phyloP scores from a whole-genome alignment of 768 basidiomycete species.

The Sporobolomyces pararoseus region DNA sequence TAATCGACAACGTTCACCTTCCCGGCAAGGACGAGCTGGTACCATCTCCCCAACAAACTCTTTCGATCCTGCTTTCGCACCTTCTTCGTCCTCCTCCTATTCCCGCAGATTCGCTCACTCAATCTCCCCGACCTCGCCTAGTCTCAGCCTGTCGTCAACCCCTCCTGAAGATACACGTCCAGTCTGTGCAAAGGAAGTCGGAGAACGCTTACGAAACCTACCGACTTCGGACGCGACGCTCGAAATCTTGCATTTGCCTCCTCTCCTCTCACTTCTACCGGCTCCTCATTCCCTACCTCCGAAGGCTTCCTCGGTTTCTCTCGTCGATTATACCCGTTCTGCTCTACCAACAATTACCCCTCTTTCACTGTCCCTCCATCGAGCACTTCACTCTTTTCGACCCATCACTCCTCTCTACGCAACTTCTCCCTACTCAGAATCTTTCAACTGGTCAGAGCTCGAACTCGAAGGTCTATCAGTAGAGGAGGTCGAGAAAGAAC shows the following conservation, averaged over 20 bases:
- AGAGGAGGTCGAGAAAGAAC: conserved; percentile 54
- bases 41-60: conserved; percentile 4
- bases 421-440: conserved; percentile 60
- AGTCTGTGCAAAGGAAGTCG: not conserved
- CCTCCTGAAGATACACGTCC: not conserved
- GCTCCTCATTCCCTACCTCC: not conserved
- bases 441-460: conserved; percentile 85
- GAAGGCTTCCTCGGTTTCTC: conserved; percentile 37
- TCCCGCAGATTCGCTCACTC: too few species aligned
- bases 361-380: conserved; percentile 76
- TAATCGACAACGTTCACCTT: not conserved
- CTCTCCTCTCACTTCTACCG: conserved; percentile 68
- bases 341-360: conserved; percentile 81
- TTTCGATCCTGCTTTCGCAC: conserved; percentile 8
- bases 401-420: conserved; percentile 63
- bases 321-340: conserved; percentile 64
- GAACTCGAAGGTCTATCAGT: conserved; percentile 49
- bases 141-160: not conserved
- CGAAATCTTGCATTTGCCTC: conserved; percentile 71
- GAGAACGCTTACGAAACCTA: not conserved
- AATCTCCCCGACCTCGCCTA: not conserved
- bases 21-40: not conserved
- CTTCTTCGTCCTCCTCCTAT: not conserved
- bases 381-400: conserved; percentile 71
- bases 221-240: not conserved